These are phyloP conservation scores for Ettlia oleoabundans DNA, from an alignment of 139 green algal genomes.

Conservation along the genomic window DNA sequence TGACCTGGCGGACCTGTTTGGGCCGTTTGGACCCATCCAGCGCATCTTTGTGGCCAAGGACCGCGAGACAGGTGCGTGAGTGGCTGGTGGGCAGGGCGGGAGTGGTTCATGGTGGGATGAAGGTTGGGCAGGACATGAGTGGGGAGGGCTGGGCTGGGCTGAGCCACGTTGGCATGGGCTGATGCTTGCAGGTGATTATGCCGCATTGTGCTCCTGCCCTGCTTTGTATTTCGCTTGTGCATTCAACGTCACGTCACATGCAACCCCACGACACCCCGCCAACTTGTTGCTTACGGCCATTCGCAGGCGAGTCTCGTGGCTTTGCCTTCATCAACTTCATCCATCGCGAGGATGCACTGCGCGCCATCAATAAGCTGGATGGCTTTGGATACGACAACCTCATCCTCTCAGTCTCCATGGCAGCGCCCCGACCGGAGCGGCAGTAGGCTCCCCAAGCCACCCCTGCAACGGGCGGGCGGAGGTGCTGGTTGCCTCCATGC, in stretches of 20 bases:
- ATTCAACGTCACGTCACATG: background rate
- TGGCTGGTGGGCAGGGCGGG: too few species aligned
- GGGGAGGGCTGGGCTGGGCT: background rate
- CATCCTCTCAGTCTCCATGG: constrained; percentile 95
- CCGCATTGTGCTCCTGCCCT: too few species aligned
- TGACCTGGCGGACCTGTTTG: constrained; percentile 96
- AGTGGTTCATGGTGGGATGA: too few species aligned
- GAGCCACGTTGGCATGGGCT: too few species aligned
- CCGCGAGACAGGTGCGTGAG: constrained; percentile 83
- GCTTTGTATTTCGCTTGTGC: too few species aligned
- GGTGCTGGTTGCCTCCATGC: background rate
- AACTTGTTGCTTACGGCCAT: background rate
- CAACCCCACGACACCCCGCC: background rate
- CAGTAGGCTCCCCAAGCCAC: background rate
- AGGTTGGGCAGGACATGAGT: background rate
- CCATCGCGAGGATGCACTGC: constrained; percentile 83
- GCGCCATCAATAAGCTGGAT: constrained; percentile 92
- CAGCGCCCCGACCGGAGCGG: constrained; percentile 62
- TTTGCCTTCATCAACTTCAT: constrained; percentile 99
- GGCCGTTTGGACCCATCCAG: constrained; percentile 91
- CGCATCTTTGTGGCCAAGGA: constrained; percentile 97
- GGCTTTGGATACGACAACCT: constrained; percentile 99
- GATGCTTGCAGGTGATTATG: too few species aligned
- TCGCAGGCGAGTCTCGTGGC: constrained; percentile 85
- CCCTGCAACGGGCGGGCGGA: too few species aligned